Evolutionary conservation across 495 filamentous ascomycete genomes (phyloP).

Genomic region (Elaphomyces granulatus): DNA sequence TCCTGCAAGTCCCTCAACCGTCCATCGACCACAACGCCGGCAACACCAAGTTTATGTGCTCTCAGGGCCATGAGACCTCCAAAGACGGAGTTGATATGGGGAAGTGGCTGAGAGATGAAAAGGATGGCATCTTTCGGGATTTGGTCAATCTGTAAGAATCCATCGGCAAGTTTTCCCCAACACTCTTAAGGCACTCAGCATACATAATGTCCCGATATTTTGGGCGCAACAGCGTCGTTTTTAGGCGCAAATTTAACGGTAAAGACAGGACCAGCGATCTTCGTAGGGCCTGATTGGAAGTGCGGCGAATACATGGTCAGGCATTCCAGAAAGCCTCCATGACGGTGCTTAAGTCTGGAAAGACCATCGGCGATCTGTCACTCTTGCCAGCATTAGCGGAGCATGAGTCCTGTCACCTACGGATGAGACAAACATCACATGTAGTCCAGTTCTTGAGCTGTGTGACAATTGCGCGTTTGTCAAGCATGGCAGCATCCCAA

Average conservation of each 20-base stretch:
- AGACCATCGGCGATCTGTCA: constrained; percentile 18
- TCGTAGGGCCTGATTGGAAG: constrained; percentile 37
- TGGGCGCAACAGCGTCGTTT: constrained; percentile 26
- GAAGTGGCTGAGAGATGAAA: constrained; percentile 38
- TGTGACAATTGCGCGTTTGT: neutral
- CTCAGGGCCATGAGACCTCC: constrained; percentile 44
- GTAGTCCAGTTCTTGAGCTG: neutral
- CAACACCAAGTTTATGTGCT: constrained; percentile 26
- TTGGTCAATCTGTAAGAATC: constrained; percentile 33
- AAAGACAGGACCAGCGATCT: constrained; percentile 40
- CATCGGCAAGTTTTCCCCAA: neutral
- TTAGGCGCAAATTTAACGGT: constrained; percentile 39
- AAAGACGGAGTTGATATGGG: constrained; percentile 38
- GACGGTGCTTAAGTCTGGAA: constrained; percentile 31
- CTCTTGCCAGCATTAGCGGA: too few species aligned
- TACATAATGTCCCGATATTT: constrained; percentile 35
- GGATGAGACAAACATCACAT: neutral
- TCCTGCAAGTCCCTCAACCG: constrained; percentile 44
- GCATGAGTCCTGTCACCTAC: too few species aligned
- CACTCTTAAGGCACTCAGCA: neutral
- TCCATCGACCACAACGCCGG: constrained; percentile 41
- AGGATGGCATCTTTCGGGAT: constrained; percentile 33
- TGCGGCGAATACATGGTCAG: constrained; percentile 42
- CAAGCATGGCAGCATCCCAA: constrained; percentile 5
- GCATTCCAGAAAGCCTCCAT: constrained; percentile 41